Evolutionary conservation across 495 filamentous ascomycete species (phyloP), one percentile per base, ranked within the genome.

Genomic region (Aspergillus diversus): DNA sequence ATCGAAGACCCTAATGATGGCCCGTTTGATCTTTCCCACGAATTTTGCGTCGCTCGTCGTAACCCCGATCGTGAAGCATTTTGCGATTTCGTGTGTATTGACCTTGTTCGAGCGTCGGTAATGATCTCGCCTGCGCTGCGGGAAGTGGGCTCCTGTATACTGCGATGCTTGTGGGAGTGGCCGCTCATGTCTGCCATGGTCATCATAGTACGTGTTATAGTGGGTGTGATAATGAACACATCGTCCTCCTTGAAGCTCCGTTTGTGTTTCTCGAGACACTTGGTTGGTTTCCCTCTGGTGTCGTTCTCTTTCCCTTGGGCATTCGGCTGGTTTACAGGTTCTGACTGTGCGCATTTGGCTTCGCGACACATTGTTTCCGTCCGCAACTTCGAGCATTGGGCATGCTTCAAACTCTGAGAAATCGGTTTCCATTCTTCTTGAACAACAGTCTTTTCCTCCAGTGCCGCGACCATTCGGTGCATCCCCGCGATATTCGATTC

Each of bases 221-320:
- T 81, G 73, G 77, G 77, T 75, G 73, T 82, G 77, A 73, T 80
- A 75, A 77, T 82, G 77, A 78, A 77, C 63, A 76, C 77, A 80
- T 81, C 73, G 73, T 79, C 73, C 8, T 69, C 71, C 12, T 61
- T 55, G 7, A 55, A 64, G n/a, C 33, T 57, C 34, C 21, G 37
- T 13, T 68, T 70, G 32, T 63, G 58, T 9, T 61, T 69, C 52
- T 67, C 67, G 21, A 64, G 50, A 43, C 52, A 43, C 16, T 54
- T 63, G 34, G 54, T 54, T 15, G 53, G 39, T 47, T 61, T 72
- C 48, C 42, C 50, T 34, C 48, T 54, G 1, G 35, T 66, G 58
- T 12, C 59, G 43, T 75, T 73, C 57, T 75, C 74, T 61, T 77
- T 77, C 55, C 49, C 63, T 57, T 49, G 61, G 66, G 32, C 57